Percentiles rank a stretch among this genome's conserved stretches.
Conservation (phyloP, 2,329 filamentous ascomycete species). For the Dichotomopilus funicola region DNA sequence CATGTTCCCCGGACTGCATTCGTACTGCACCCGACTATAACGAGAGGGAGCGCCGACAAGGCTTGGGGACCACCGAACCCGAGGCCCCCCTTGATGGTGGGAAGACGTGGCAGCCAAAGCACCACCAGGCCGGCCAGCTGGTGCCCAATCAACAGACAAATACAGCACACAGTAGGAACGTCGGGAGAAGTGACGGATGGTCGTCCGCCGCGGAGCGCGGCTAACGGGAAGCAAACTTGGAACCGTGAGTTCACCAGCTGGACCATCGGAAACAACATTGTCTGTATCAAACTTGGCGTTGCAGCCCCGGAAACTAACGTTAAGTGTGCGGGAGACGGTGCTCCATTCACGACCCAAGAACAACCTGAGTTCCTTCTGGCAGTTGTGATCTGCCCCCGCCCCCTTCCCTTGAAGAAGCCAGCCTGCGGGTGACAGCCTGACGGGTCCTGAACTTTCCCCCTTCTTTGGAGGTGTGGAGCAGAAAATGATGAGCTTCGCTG, state of each 20-base stretch:
- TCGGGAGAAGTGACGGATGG: too few relatives aligned
- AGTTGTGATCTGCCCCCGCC: background rate
- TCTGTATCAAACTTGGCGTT: background rate
- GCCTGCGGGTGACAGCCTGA: slow-evolving; percentile 15
- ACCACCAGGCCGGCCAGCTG: background rate
- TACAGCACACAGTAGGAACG: too few relatives aligned
- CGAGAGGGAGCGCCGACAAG: too few relatives aligned
- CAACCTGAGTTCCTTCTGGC: too few relatives aligned
- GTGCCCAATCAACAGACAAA: background rate
- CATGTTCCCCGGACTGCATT: too few relatives aligned
- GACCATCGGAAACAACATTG: background rate
- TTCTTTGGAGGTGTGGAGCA: slow-evolving; percentile 10
- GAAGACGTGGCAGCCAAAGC: background rate
- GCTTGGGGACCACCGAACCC: too few relatives aligned
- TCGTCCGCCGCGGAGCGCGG: background rate
- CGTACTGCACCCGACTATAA: too few relatives aligned
- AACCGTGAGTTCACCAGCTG: background rate
- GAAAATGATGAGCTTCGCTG: background rate
- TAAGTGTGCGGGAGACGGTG: too few relatives aligned
- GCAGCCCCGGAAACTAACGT: background rate
- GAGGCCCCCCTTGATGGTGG: background rate
- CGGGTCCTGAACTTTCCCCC: slow-evolving; percentile 13
- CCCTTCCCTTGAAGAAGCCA: background rate
- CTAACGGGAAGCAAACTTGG: background rate
- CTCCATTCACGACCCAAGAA: too few relatives aligned